phyloP scores from a whole-genome alignment of 805 yeast species.

The Jamesozyma spencerorum region DNA sequence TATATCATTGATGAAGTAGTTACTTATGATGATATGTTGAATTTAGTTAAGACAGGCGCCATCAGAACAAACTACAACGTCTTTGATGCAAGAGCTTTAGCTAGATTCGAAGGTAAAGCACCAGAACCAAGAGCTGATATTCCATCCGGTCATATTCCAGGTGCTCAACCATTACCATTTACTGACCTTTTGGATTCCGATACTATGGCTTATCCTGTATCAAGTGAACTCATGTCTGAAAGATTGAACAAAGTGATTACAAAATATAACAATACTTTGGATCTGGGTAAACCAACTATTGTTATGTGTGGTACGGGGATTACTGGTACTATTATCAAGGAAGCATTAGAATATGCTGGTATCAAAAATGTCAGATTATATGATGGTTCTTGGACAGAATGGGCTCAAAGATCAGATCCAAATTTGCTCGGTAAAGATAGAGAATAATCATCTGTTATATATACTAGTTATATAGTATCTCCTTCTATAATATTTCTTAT shows the following conservation, averaged over 20 bases:
- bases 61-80: conserved; percentile 41
- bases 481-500: too few species aligned
- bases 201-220: conserved; percentile 39
- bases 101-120: conserved; percentile 65
- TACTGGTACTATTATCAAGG: conserved; percentile 78
- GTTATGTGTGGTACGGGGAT: conserved; percentile 97
- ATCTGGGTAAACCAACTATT: conserved; percentile 54
- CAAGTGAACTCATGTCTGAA: conserved; percentile 20
- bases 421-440: conserved; percentile 17
- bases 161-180: conserved; percentile 71
- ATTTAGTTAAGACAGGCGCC: conserved; percentile 43
- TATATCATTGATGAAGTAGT: conserved; percentile 44
- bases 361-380: conserved; percentile 45
- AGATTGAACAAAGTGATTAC: conserved; percentile 42
- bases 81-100: conserved; percentile 75
- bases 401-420: conserved; percentile 24
- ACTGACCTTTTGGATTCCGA: conserved; percentile 44
- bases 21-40: conserved; percentile 54
- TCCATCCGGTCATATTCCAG: conserved; percentile 83
- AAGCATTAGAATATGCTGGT: conserved; percentile 57
- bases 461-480: too few species aligned
- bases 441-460: conserved; percentile 5
- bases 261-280: conserved; percentile 29
- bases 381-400: conserved; percentile 77
- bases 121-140: conserved; percentile 89